Conservation (phyloP, 2,329 filamentous ascomycete genomes). For the Penicillium sp. region DNA sequence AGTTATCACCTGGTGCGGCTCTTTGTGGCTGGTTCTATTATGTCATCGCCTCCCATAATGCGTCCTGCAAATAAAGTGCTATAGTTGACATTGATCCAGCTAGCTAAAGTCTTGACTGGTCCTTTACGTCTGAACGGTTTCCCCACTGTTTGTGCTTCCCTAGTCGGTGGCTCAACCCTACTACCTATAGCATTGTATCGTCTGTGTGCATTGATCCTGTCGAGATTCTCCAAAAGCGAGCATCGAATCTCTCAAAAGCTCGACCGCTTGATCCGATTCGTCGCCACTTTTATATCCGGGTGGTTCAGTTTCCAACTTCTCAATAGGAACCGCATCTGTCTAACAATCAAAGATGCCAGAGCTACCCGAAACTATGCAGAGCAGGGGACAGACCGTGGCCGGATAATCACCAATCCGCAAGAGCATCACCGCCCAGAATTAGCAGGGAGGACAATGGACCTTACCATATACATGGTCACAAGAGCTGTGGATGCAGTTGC, state of each 20-base stretch:
- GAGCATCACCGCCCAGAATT: slow-evolving; percentile 34
- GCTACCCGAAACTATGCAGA: slow-evolving; percentile 6
- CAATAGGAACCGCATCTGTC: slow-evolving; percentile 39
- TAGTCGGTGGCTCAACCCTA: slow-evolving; percentile 54
- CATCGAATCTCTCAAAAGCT: slow-evolving; percentile 17
- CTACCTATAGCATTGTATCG: slow-evolving; percentile 37
- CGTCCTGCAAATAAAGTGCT: background rate
- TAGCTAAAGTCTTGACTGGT: slow-evolving; percentile 39
- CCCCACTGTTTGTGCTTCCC: slow-evolving; percentile 52
- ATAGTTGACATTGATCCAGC: slow-evolving; percentile 32
- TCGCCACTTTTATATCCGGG: slow-evolving; percentile 50
- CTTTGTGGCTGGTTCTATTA: background rate
- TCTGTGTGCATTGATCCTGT: slow-evolving; percentile 27
- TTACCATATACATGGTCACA: slow-evolving; percentile 74
- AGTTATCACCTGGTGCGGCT: background rate
- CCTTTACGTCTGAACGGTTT: slow-evolving; percentile 50
- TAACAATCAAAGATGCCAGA: slow-evolving; percentile 13
- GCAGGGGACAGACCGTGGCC: slow-evolving; percentile 5
- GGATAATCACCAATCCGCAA: slow-evolving; percentile 6
- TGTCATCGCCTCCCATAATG: slow-evolving; percentile 4
- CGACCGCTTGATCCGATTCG: slow-evolving; percentile 39
- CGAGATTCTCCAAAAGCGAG: slow-evolving; percentile 18
- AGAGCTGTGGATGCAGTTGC: slow-evolving; percentile 71
- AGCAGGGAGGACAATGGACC: slow-evolving; percentile 74
- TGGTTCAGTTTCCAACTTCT: slow-evolving; percentile 51